phyloP scores from a whole-genome alignment of 2,329 filamentous ascomycete species.

The Hypocreales sp. region DNA sequence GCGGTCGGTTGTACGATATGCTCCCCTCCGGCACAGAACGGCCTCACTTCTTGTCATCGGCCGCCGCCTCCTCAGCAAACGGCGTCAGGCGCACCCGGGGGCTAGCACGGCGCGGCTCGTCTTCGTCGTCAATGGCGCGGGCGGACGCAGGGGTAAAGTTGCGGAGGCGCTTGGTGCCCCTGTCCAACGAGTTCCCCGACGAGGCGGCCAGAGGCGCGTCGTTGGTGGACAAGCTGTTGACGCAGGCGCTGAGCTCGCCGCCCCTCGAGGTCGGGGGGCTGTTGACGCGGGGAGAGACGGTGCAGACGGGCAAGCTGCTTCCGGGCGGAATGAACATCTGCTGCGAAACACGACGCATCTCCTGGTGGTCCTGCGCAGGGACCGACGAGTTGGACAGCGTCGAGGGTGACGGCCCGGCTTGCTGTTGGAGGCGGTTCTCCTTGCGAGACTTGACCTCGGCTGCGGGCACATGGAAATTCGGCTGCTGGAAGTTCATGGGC shows the following conservation, averaged over 20 bases:
- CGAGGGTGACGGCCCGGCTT: slow-evolving; percentile 3
- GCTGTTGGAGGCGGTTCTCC: slow-evolving; percentile 18
- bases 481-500: slow-evolving; percentile 17
- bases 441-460: slow-evolving; percentile 27
- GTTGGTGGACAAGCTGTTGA: slow-evolving; percentile 3
- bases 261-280: slow-evolving; percentile 5
- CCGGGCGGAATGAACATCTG: slow-evolving; percentile 16
- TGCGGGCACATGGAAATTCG: slow-evolving; percentile 14
- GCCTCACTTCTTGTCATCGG: not conserved
- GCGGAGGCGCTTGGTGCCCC: slow-evolving; percentile 27
- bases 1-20: no score
- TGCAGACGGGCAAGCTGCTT: slow-evolving; percentile 5
- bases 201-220: slow-evolving; percentile 5
- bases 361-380: slow-evolving; percentile 10
- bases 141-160: slow-evolving; percentile 29
- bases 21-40: no score
- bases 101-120: slow-evolving; percentile 22
- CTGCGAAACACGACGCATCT: slow-evolving; percentile 25
- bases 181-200: slow-evolving; percentile 11
- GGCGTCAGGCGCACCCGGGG: slow-evolving; percentile 9
- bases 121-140: slow-evolving; percentile 31
- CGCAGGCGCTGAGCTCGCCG: slow-evolving; percentile 1
- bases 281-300: slow-evolving; percentile 4
- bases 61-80: slow-evolving; percentile 3
- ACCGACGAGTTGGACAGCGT: slow-evolving; percentile 6